A percentile compares a stretch with the other conserved stretches of the same genome.
Conservation (phyloP, 495 filamentous ascomycete genomes). For the Podospora australis region DNA sequence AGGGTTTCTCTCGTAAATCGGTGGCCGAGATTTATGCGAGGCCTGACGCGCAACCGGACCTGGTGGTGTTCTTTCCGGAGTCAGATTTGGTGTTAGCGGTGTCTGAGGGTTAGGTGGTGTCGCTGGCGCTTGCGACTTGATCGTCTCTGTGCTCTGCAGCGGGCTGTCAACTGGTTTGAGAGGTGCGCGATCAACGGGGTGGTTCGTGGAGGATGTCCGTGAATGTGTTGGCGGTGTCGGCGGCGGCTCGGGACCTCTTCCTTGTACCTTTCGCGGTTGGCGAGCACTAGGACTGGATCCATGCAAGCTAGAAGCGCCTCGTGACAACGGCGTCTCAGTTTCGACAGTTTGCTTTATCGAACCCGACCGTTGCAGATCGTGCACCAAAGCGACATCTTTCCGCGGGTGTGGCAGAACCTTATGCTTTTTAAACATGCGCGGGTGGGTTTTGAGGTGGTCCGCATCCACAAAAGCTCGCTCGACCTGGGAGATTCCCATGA, state of each 20-base stretch:
- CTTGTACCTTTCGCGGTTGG: slow-evolving; percentile 25
- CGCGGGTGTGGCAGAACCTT: slow-evolving; percentile 48
- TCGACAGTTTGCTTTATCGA: slow-evolving; percentile 14
- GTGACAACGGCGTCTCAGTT: slow-evolving; percentile 16
- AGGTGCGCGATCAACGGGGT: slow-evolving; percentile 21
- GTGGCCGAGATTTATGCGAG: slow-evolving; percentile 33
- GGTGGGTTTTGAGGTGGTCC: slow-evolving; percentile 17
- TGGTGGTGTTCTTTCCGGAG: slow-evolving; percentile 65
- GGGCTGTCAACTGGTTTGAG: slow-evolving; percentile 30
- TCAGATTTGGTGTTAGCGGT: slow-evolving; percentile 67
- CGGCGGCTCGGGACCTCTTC: slow-evolving; percentile 37
- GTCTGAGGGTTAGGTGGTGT: slow-evolving; percentile 59
- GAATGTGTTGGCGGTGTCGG: slow-evolving; percentile 52
- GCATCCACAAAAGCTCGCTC: slow-evolving; percentile 12
- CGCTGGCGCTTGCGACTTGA: slow-evolving; percentile 29
- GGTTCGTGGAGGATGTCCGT: slow-evolving; percentile 41
- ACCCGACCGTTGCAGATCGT: slow-evolving; percentile 11
- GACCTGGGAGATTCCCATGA: slow-evolving; percentile 19
- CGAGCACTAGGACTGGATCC: too few species aligned
- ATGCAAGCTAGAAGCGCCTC: slow-evolving; percentile 20
- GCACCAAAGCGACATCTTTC: slow-evolving; percentile 17
- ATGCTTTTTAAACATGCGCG: slow-evolving; percentile 47
- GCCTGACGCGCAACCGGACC: slow-evolving; percentile 45
- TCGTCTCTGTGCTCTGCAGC: slow-evolving; percentile 26
- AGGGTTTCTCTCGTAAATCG: slow-evolving; percentile 33